Base-by-base conservation (phyloP, 2,329 filamentous ascomycete species). In the Celoporthe dispersa region DNA sequence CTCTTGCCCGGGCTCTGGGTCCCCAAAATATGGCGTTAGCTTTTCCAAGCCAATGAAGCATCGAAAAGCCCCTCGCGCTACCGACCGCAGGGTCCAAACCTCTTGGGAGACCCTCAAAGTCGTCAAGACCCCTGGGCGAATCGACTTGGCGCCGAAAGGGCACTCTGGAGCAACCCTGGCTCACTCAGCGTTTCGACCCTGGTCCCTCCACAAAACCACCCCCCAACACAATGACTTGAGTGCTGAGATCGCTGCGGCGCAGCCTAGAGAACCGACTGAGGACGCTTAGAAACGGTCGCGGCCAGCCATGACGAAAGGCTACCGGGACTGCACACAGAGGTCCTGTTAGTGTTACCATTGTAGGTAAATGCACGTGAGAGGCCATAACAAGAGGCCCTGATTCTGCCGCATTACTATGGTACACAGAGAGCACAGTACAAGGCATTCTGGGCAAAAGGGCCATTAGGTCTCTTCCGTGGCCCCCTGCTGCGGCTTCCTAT, bases 101-200 rank as follows among this genome's bases (percentile, higher is more conserved):
- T 31, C 25, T 14, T 57, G 28, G 28, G 57, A n/a, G 55, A 60
- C 55, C 53, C 31, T 60, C 14, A 35, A 28, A 25, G 51, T 25
- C 51, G n/a, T 28, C n/a, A 55, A 16, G 53, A 57, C 53, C 53
- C 53, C 53, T 57, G 53, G 53, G 53, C 57, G 57, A 60, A 60
- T 60, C 57, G 33, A 60, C 33, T 60, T 60, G 57, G 57, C 57
- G 57, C n/a, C 7, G 33, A 37, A 60, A 12, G 57, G 3, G 57
- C 31, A 60, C 31, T 37, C 28, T 60, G 33, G 22, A 22, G 57
- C 57, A 60, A 37, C 33, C 57, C 57, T 37, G 22, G 57, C 31
- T 37, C 16, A 31, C 19, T 31, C 33, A 60, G 33, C 57, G 57
- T 60, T 60, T 60, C 31, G 57, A 60, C 57, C 57, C 57, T 60